A percentile compares a stretch with the other conserved stretches of the same genome.
These are phyloP conservation scores for Puccinia coronata DNA, from an alignment of 1,284 basidiomycete species.

Conservation along the genomic window DNA sequence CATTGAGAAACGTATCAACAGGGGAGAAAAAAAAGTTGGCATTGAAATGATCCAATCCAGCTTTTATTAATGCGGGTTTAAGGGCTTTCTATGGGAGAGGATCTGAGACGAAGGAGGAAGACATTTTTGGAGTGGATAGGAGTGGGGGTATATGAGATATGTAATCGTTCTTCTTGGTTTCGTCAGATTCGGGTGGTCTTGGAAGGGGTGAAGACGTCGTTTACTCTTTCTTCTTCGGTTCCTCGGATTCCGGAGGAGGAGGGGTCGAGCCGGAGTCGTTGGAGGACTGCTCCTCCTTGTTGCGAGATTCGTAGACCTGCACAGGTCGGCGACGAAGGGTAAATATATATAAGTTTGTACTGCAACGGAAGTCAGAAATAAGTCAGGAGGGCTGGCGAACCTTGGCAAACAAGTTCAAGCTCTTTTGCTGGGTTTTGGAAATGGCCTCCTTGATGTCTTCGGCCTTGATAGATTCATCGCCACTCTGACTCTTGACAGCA, in stretches of 20 bases:
- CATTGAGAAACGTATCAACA: slow-evolving; percentile 1
- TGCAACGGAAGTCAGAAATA: neutral
- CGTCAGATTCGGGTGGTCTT: slow-evolving; percentile 54
- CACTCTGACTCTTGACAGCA: slow-evolving; percentile 85
- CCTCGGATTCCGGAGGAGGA: slow-evolving; percentile 55
- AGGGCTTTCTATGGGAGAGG: neutral
- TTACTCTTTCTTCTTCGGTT: slow-evolving; percentile 59
- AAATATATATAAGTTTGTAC: neutral
- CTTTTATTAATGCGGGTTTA: slow-evolving; percentile 35
- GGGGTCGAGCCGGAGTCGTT: slow-evolving; percentile 61
- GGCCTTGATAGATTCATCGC: slow-evolving; percentile 76
- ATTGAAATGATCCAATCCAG: slow-evolving; percentile 2
- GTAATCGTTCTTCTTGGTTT: slow-evolving; percentile 59
- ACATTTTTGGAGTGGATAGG: neutral
- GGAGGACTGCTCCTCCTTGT: slow-evolving; percentile 63
- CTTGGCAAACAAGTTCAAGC: slow-evolving; percentile 96
- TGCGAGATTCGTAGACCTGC: slow-evolving; percentile 84
- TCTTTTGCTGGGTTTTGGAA: slow-evolving; percentile 92
- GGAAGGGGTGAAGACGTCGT: slow-evolving; percentile 55
- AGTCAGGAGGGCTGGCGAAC: slow-evolving; percentile 56
- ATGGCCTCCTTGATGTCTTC: slow-evolving; percentile 91
- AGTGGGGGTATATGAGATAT: neutral
- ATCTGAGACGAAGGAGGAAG: neutral
- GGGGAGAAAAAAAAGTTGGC: neutral
- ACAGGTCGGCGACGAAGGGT: neutral